These are phyloP conservation scores for Hordeum marinum DNA, from an alignment of 176 grass and related monocot species.

Conservation along the genomic window DNA sequence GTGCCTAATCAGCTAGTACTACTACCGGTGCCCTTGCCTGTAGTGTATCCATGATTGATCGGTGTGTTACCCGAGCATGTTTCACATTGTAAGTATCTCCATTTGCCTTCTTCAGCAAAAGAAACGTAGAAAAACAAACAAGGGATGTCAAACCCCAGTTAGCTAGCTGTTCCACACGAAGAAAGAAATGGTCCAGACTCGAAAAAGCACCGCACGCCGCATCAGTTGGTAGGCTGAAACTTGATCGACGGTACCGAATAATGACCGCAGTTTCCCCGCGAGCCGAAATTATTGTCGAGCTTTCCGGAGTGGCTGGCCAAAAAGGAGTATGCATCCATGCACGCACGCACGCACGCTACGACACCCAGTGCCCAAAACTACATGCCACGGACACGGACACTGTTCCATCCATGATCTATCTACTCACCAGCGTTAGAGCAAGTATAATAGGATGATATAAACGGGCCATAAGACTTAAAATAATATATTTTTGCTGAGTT, in stretches of 20 bases:
- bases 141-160: neutral
- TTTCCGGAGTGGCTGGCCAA: slow-evolving; percentile 39
- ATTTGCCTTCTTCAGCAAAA: neutral
- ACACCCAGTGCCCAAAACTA: neutral
- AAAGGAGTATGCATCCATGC: neutral
- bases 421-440: neutral
- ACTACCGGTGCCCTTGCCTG: too few relatives aligned
- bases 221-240: slow-evolving; percentile 34
- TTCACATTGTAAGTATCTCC: neutral
- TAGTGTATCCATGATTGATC: too few relatives aligned
- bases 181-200: slow-evolving; percentile 22
- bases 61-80: neutral
- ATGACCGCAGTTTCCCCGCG: neutral
- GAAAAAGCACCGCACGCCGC: slow-evolving; percentile 30
- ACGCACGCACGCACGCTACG: neutral
- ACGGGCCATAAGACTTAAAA: too few relatives aligned
- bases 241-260: slow-evolving; percentile 9
- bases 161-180: neutral
- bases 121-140: neutral
- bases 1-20: too few relatives aligned
- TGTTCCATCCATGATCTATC: neutral
- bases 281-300: slow-evolving; percentile 21
- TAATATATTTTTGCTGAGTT: too few relatives aligned
- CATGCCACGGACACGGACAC: neutral
- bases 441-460: too few relatives aligned